Evolutionary conservation across 2,329 filamentous ascomycete genomes (phyloP), one percentile per base, ranked within the genome.

Genomic region (Talaromyces sp.): DNA sequence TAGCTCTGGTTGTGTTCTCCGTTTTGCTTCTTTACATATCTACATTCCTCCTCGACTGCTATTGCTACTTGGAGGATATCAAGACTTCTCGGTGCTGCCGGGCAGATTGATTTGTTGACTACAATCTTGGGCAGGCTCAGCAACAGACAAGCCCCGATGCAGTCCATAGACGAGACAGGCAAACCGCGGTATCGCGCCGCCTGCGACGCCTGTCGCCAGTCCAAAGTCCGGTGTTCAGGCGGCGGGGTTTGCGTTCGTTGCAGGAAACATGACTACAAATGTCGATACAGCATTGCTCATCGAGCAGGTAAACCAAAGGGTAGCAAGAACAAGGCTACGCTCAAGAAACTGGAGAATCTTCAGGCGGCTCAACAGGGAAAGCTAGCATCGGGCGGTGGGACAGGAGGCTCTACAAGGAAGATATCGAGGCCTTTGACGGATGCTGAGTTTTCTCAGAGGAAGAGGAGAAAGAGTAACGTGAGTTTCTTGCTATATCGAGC

Each of bases 231-330:
- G 69, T 78, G 76, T 69, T 76, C 75, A 1, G 74, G 75, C 53
- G 76, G 76, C 59, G 72, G 72, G 53, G 71, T 73, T n/a, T 78
- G 76, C 68, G 73, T 74, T 45, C 75, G 76, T 15, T 78, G 76
- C 68, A 71, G 75, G 38, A 76, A 76, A 17, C 75, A 78, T 67
- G 76, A 76, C 8, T 66, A 78, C 53, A 72, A 73, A 56, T 78
- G 76, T 64, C 74, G 73, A 66, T 78, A 78, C 64, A 73, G 76
- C 40, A 73, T 76, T 61, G 76, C 76, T 54, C 78, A 77, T 65
- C 75, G 76, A 29, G 77, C 76, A 19, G 76, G 76, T 6, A 78
- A 78, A 65, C 76, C 76, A 15, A 78, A 78, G 63, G 76, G 76
- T 7, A 78, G 76, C 67, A 78, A 77, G 61, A 78, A 78, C 63